Conservation (phyloP, 371 early-diverging fungal genomes). For the Dentiscutata heterogama region DNA sequence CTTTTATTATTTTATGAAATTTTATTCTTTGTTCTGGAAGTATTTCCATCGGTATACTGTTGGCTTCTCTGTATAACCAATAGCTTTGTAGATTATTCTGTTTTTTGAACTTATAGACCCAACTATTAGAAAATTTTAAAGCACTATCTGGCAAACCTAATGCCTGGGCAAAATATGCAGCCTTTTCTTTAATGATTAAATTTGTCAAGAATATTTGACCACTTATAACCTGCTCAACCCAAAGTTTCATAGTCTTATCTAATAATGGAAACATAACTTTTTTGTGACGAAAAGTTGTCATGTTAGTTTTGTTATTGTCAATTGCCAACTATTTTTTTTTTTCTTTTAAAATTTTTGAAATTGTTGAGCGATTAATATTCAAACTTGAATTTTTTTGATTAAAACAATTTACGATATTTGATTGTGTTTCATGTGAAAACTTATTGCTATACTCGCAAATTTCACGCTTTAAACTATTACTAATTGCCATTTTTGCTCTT, state of each 20-base stretch:
- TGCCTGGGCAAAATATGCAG: not conserved
- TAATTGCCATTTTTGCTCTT: not conserved
- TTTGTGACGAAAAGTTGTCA: not conserved
- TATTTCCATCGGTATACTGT: not conserved
- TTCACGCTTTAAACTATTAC: not conserved
- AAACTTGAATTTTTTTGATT: not conserved
- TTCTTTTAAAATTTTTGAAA: conserved; percentile 21
- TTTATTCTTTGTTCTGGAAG: conserved; percentile 23
- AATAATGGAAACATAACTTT: conserved; percentile 2
- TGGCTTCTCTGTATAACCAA: not conserved
- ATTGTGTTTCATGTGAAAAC: not conserved
- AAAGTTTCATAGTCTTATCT: not conserved
- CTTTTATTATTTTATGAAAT: not conserved
- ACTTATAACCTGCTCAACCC: not conserved
- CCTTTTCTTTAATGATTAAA: conserved; percentile 30
- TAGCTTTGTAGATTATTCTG: not conserved
- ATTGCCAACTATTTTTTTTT: not conserved
- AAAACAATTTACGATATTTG: not conserved
- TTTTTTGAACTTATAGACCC: conserved; percentile 17
- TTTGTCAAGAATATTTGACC: not conserved
- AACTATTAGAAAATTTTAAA: conserved; percentile 11
- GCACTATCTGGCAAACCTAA: not conserved
- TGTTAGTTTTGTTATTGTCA: not conserved
- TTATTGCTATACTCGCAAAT: not conserved
- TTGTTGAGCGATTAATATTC: not conserved